phyloP scores from a whole-genome alignment of 768 basidiomycete species.

The Tephrocybe rancida region DNA sequence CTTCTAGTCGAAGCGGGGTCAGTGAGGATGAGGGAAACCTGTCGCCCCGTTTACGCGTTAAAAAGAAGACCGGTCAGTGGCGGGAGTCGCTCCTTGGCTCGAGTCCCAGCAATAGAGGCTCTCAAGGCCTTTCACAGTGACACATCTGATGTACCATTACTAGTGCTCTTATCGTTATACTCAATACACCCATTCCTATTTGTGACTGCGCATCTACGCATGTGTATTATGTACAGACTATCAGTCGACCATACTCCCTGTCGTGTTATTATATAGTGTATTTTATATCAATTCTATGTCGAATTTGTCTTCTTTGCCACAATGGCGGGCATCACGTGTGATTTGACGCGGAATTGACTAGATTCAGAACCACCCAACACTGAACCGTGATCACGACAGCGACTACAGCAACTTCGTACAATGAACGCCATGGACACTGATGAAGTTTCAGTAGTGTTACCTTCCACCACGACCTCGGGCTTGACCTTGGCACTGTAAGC shows the following conservation, averaged over 20 bases:
- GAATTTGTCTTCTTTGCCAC: too few species aligned
- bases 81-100: constrained; percentile 12
- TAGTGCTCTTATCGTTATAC: too few species aligned
- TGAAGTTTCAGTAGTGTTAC: constrained; percentile 73
- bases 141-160: not conserved
- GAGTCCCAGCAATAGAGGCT: not conserved
- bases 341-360: too few species aligned
- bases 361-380: too few species aligned
- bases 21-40: constrained; percentile 3
- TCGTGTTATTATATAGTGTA: too few species aligned
- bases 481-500: constrained; percentile 75
- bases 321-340: too few species aligned
- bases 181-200: too few species aligned
- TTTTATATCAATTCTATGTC: too few species aligned
- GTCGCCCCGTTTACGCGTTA: constrained; percentile 6
- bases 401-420: constrained; percentile 5
- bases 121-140: not conserved
- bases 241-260: too few species aligned
- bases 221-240: too few species aligned
- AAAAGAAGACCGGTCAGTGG: constrained; percentile 17
- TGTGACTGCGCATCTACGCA: too few species aligned
- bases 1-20: constrained; percentile 18
- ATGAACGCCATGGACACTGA: constrained; percentile 79
- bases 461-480: constrained; percentile 72
- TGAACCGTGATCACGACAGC: too few species aligned